Conservation (phyloP, 2,329 filamentous ascomycete species). For the Purpureocillium lavendulum region DNA sequence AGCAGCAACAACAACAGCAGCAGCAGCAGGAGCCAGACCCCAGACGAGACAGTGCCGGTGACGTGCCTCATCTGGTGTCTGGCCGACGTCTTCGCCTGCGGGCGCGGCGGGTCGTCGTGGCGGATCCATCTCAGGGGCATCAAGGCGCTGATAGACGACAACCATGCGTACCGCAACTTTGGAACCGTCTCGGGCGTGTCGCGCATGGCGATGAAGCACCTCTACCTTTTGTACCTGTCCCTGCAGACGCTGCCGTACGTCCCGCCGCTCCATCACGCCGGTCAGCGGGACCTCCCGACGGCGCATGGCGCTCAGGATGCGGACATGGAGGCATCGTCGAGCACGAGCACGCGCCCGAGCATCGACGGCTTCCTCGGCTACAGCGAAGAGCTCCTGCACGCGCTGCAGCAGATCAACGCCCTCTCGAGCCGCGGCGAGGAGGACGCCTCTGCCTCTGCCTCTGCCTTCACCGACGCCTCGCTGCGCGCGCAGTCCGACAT, state of each 20-base stretch:
- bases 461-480: no score
- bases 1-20: no score
- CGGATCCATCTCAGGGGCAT: constrained; percentile 16
- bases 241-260: constrained; percentile 17
- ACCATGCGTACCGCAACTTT: constrained; percentile 1
- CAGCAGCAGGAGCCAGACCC: no score
- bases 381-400: constrained; percentile 16
- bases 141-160: constrained; percentile 11
- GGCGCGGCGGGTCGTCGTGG: constrained; percentile 13
- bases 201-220: constrained; percentile 14
- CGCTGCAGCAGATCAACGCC: constrained; percentile 15
- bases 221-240: constrained; percentile 18
- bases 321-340: no score
- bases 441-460: background rate
- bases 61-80: constrained; percentile 21
- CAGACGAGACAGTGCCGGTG: constrained; percentile 14
- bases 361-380: constrained; percentile 21
- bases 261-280: constrained; percentile 2
- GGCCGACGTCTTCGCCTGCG: constrained; percentile 15
- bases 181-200: background rate
- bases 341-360: no score
- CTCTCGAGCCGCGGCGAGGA: background rate
- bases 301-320: background rate
- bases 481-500: constrained; percentile 11
- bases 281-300: background rate